phyloP scores from a whole-genome alignment of 2,329 filamentous ascomycete genomes.

The Alternaria viburni region DNA sequence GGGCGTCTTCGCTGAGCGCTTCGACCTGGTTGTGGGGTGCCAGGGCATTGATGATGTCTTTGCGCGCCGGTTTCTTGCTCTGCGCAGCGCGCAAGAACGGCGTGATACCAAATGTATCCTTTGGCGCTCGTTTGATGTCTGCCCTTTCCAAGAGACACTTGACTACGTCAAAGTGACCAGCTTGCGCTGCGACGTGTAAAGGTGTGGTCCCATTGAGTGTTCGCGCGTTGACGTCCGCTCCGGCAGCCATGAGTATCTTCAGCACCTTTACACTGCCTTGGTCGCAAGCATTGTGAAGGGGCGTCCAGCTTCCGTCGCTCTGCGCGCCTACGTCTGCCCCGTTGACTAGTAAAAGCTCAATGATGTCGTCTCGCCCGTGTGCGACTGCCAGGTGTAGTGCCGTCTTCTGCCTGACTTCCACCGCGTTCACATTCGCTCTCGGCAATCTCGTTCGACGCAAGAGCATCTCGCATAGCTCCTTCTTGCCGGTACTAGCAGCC shows the following conservation, averaged over 20 bases:
- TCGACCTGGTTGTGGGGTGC: constrained; percentile 52
- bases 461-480: constrained; percentile 57
- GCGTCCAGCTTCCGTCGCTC: constrained; percentile 44
- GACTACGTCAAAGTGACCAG: constrained; percentile 46
- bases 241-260: constrained; percentile 34
- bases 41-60: constrained; percentile 51
- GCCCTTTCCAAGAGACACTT: constrained; percentile 44
- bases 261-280: constrained; percentile 43
- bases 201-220: constrained; percentile 46
- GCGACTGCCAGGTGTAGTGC: constrained; percentile 44
- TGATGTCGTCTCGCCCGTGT: constrained; percentile 46
- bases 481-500: constrained; percentile 64
- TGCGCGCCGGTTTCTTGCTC: constrained; percentile 39
- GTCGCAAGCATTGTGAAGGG: constrained; percentile 45
- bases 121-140: constrained; percentile 46
- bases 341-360: constrained; percentile 39
- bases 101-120: constrained; percentile 54
- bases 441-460: constrained; percentile 41
- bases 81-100: constrained; percentile 52
- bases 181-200: constrained; percentile 46
- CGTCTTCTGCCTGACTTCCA: constrained; percentile 45
- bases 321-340: constrained; percentile 42
- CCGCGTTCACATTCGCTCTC: constrained; percentile 42
- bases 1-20: constrained; percentile 40
- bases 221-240: constrained; percentile 43